Evolutionary conservation across 805 yeast genomes (phyloP), one percentile per base, ranked within the genome.

Genomic region (Metschnikowia drakensbergensis): DNA sequence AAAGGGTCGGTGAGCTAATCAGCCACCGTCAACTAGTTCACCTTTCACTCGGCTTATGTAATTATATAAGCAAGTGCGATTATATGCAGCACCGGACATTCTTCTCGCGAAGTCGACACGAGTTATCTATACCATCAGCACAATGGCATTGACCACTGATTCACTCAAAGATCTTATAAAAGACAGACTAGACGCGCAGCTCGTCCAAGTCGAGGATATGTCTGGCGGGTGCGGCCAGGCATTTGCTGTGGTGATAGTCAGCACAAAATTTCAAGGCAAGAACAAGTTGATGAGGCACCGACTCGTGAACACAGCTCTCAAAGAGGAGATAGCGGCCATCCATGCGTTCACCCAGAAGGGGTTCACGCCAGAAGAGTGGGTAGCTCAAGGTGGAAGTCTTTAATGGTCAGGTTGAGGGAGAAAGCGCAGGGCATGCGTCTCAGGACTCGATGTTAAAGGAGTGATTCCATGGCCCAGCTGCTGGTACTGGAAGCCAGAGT

Each of bases 211-310:
- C 5, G 84, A 79, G 51, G 96, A 88, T 55, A 69, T 74, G 55
- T 73, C 83, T 38, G 96, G 96, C 11, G 99, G 99, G 1, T 94
- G 99, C 68, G 99, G 99, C 4, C 97, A 92, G 66, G 96, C 98
- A 2, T 92, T 91, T 67, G 96, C 95, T 34, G 96, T 90, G 31
- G 79, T 88, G 5, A 91, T 95, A 27, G 96, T 94, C 7, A 67
- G 83, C 5, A 76, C 81, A 39, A 61, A 73, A 23, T 94, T 95
- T 65, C 66, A 75, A 51, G 94, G 94, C 25, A 88, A 89, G 69
- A 89, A 88, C 68, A 87, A 86, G 64, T 73, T 94, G 43, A 80
- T 83, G 73, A 79, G 99, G 61, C 96, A 92, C 59, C 75, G 98
- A 55, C 60, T 90, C 56, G 96, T 95, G 42, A 94, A 94, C 66